phyloP scores from a whole-genome alignment of 2,329 filamentous ascomycete species.

The Epichloe coenophiala region DNA sequence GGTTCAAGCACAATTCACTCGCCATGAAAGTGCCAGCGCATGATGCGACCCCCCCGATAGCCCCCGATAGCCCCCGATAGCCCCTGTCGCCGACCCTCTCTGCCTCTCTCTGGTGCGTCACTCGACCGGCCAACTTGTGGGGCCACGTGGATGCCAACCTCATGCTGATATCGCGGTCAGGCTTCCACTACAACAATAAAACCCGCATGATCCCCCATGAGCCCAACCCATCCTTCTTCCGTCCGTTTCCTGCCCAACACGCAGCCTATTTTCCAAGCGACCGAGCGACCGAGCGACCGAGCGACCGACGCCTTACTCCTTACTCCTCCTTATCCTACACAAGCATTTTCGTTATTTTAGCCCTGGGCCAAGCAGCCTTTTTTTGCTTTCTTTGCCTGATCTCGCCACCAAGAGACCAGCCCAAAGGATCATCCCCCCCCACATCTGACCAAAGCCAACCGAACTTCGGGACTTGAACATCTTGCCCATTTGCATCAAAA shows the following conservation, averaged over 20 bases:
- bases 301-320: no score
- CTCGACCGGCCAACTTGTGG: conserved; percentile 12
- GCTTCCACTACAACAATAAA: conserved; percentile 28
- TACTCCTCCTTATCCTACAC: conserved; percentile 8
- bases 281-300: no score
- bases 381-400: conserved; percentile 10
- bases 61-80: no score
- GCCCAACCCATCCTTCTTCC: conserved; percentile 21
- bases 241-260: conserved; percentile 24
- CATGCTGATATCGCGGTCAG: conserved; percentile 13
- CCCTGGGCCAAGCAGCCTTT: conserved; percentile 6
- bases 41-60: conserved; percentile 26
- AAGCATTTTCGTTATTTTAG: conserved; percentile 7
- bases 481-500: conserved; percentile 15
- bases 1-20: conserved; percentile 23
- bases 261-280: conserved; percentile 10
- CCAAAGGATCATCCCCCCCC: conserved; percentile 1
- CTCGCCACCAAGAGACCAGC: conserved; percentile 8
- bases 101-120: conserved; percentile 6
- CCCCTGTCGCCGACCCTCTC: conserved; percentile 7
- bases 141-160: conserved; percentile 7
- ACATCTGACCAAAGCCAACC: conserved; percentile 6
- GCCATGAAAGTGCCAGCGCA: conserved; percentile 33
- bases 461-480: conserved; percentile 12
- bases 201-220: conserved; percentile 34